Conservation (phyloP, 345 rosid species). For the Populus alba region DNA sequence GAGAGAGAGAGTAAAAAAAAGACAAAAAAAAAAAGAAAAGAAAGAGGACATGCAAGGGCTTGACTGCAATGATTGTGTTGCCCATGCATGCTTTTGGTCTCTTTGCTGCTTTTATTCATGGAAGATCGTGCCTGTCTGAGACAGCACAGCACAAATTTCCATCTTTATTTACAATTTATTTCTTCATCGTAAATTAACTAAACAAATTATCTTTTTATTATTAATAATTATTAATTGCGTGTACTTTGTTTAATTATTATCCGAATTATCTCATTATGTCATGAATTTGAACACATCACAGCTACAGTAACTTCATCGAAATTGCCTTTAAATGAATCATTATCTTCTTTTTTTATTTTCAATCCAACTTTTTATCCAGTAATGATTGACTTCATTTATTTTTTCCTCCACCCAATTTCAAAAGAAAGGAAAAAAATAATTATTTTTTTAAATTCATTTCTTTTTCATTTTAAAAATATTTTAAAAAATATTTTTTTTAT, state of each 20-base stretch:
- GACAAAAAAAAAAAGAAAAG: no score
- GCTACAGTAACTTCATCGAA: neutral
- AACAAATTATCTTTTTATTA: neutral
- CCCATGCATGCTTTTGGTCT: neutral
- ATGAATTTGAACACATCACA: neutral
- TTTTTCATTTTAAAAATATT: no score
- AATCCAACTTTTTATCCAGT: neutral
- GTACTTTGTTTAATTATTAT: neutral
- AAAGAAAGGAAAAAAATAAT: no score
- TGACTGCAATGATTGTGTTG: slow-evolving; percentile 7
- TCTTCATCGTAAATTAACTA: no score
- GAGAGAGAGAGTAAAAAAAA: neutral
- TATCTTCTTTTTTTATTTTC: neutral
- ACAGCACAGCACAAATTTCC: no score
- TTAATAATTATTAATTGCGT: neutral
- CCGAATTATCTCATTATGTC: neutral
- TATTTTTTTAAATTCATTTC: no score
- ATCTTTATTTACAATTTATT: no score
- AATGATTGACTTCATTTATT: neutral
- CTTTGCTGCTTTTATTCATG: neutral
- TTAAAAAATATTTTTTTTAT: no score
- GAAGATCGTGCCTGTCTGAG: neutral
- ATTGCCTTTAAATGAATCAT: neutral
- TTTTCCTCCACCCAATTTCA: neutral
- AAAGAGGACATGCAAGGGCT: slow-evolving; percentile 17